Conservation (phyloP, 192 early-diverging fungal genomes). For the Glomus cerebriforme region DNA sequence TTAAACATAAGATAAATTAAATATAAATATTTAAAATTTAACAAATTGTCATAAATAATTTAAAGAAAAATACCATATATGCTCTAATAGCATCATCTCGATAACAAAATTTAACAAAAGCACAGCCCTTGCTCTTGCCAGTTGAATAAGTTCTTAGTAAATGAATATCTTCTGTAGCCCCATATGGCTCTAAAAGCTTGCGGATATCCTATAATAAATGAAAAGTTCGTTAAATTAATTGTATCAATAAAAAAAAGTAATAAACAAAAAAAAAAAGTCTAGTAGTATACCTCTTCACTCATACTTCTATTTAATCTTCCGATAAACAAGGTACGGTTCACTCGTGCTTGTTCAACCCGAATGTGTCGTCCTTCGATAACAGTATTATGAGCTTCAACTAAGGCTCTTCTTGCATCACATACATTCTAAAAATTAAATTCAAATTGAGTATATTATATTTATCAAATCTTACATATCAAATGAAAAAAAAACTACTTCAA, state of each 20-base stretch:
- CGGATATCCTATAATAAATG: conserved; percentile 39
- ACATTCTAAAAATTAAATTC: conserved; percentile 39
- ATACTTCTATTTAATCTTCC: conserved; percentile 44
- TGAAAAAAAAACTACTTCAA: conserved; percentile 47
- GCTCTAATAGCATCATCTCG: conserved; percentile 74
- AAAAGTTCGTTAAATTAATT: neutral
- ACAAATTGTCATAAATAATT: neutral
- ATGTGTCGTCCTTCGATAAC: conserved; percentile 69
- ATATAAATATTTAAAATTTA: neutral
- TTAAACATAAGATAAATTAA: neutral
- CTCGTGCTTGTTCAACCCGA: conserved; percentile 74
- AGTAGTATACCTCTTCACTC: conserved; percentile 46
- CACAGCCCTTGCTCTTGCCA: conserved; percentile 51
- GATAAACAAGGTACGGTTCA: conserved; percentile 74
- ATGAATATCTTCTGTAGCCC: conserved; percentile 65
- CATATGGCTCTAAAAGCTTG: conserved; percentile 50
- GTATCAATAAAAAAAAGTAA: neutral
- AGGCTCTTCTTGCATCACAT: conserved; percentile 58
- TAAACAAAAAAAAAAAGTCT: neutral
- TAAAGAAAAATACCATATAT: conserved; percentile 45
- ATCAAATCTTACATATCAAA: no score
- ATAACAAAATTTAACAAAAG: conserved; percentile 71
- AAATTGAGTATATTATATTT: neutral
- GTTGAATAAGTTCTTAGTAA: conserved; percentile 49
- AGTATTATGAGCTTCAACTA: conserved; percentile 66